phyloP scores from a whole-genome alignment of 148 eudicot genomes.

The Mesembryanthemum crystallinum region DNA sequence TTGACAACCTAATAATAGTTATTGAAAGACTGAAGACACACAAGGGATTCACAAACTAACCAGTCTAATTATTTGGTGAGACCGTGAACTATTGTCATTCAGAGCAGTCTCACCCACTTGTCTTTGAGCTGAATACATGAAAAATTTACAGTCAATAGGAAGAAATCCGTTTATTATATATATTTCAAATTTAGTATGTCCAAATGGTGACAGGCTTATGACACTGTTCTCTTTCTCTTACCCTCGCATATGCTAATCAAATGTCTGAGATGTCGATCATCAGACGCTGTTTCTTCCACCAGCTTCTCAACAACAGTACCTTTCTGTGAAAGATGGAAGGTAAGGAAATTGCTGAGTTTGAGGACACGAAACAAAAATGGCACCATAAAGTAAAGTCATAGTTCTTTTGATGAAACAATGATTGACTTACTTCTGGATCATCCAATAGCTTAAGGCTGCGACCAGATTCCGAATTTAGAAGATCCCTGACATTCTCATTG shows the following conservation, averaged over 20 bases:
- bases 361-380: not conserved
- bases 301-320: conserved; percentile 94
- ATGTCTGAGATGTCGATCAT: conserved; percentile 63
- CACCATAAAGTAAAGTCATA: not conserved
- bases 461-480: conserved; percentile 79
- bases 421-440: conserved; percentile 76
- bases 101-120: conserved; percentile 96
- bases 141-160: not conserved
- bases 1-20: not conserved
- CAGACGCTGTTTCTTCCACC: conserved; percentile 74
- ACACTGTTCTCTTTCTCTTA: conserved; percentile 32
- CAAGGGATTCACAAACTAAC: conserved; percentile 32
- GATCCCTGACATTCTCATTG: conserved; percentile 89
- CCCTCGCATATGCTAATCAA: conserved; percentile 89
- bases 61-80: conserved; percentile 97
- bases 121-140: conserved; percentile 69
- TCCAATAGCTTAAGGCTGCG: conserved; percentile 86
- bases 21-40: not conserved
- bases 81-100: conserved; percentile 85
- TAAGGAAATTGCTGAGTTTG: not conserved
- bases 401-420: not conserved
- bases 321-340: conserved; percentile 49
- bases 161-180: too few species aligned
- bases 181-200: not conserved
- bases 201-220: not conserved